Base-by-base conservation (phyloP, 2,329 filamentous ascomycete species). In the Metarhizium anisopliae region DNA sequence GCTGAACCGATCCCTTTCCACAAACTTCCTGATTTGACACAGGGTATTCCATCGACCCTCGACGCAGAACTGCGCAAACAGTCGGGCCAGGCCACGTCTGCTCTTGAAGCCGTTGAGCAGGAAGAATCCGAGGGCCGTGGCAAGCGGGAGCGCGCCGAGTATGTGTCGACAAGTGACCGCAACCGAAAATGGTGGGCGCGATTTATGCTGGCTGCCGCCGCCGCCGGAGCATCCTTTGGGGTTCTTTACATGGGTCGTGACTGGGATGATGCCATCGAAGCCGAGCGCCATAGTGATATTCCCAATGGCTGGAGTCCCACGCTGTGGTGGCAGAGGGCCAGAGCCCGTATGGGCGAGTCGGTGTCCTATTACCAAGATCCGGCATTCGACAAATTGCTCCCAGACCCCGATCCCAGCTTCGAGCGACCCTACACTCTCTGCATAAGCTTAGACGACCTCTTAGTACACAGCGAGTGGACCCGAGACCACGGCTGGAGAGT, bases 331-430 rank as follows among this genome's bases (percentile, higher is more conserved):
- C 83, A 84, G 64, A 89, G 94, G 58, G 84, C 86, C 53, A 85
- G 80, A 65, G 86, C 91, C 54, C 86, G 94, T 54, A 77, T 90
- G 63, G 79, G 79, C 59, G 86, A 89, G 60, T 83, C 90, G 56
- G 80, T 94, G 59, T 88, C 85, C 62, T 97, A 97, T 77, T 99
- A 97, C 76, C 93, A 93, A 62, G 93, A 97, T 66, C 94, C 94
- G 3, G 87, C 92, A 8, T 97, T 97, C 71, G 85, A 90, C 56
- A 96, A 96, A 77, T 81, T 99, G 57, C 80, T 99, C 20, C 94
- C 90, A 6, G 87, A 93, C 62, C 80, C 85, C 45, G 86, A 95
- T 61, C 88, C 90, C 18, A 82, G 83, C 55, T 86, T 91, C 66
- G 85, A 88, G 63, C 88, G 89, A 51, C 93, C 93, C 10, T 96